phyloP scores from a whole-genome alignment of 2,329 filamentous ascomycete species.

The Myriosclerotinia curreyana region DNA sequence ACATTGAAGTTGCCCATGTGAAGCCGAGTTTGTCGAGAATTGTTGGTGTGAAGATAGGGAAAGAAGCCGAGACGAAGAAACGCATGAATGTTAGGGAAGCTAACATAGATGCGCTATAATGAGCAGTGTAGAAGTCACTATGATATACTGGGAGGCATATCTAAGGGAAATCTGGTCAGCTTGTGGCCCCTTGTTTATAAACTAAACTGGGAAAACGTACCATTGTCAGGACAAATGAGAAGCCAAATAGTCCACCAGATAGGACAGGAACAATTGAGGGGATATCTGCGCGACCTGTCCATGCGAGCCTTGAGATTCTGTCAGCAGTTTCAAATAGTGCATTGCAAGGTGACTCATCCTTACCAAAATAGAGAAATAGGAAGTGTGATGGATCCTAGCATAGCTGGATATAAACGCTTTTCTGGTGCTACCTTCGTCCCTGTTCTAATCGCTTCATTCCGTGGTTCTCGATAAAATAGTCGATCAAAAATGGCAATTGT shows the following conservation, averaged over 20 bases:
- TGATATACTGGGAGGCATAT: conserved; percentile 18
- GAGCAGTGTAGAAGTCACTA: conserved; percentile 16
- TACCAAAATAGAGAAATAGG: conserved; percentile 42
- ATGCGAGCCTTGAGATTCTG: conserved; percentile 22
- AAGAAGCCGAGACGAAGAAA: conserved; percentile 33
- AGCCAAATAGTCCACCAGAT: conserved; percentile 48
- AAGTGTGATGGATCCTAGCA: conserved; percentile 44
- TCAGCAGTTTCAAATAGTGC: not conserved
- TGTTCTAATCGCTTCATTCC: not conserved
- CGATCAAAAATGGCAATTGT: conserved; percentile 15
- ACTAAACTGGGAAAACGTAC: conserved; percentile 38
- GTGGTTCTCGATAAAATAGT: conserved; percentile 10
- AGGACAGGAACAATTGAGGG: conserved; percentile 37
- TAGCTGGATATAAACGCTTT: conserved; percentile 56
- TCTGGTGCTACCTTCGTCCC: conserved; percentile 45
- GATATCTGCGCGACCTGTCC: conserved; percentile 29
- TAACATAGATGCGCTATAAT: conserved; percentile 17
- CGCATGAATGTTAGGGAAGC: conserved; percentile 23
- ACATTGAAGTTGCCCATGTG: conserved; percentile 44
- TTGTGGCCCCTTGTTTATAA: not conserved
- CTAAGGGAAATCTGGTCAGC: not conserved
- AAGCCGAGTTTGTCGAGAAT: conserved; percentile 45
- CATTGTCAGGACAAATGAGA: conserved; percentile 59
- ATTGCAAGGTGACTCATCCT: not conserved
- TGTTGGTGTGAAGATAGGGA: conserved; percentile 45